Evolutionary conservation across 768 basidiomycete species (phyloP), one percentile per base, ranked within the genome.

Genomic region (Lactarius indigo): DNA sequence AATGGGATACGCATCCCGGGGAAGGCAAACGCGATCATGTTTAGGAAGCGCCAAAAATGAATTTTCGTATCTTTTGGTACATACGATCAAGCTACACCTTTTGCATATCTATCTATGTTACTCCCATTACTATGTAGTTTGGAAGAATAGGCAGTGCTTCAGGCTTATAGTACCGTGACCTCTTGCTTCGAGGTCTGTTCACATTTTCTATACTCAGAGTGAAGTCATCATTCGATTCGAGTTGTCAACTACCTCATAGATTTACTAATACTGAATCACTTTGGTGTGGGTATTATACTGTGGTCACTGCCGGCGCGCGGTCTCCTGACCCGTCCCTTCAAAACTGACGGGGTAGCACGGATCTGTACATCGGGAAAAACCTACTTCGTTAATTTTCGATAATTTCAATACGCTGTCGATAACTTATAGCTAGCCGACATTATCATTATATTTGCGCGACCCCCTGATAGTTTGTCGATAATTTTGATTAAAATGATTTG

Each of bases 21-120:
- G 37, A 55, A 41, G 7, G 65, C 70, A 8, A 54, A 69, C 44
- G 68, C 71, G 26, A 44, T n/a, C n/a, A n/a, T 71, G 64, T 73
- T 74, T 64, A 71, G 69, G 62, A 73, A 64, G 59, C 63, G 71
- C 64, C 55, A 47, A 47, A 55, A 20, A 18, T 65, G 30, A 64
- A 37, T 8, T 20, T 17, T n/a, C 18, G n/a, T 47, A 8, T 12
- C n/a, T 23, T 47, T 12, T 10, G 8, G 37, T 44, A n/a, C 18
- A 10, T 44, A 8, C 44, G 23, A 15, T 15, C 37, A 39, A 10
- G n/a, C 44, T 23, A 12, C n/a, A n/a, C n/a, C 10, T 47, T 47
- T n/a, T 23, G n/a, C 1, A 12, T 12, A 5, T n/a, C n/a, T n/a
- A 44, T n/a, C 20, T 44, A 20, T 44, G 8, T 44, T 44, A 20